Percentiles rank a stretch among this genome's conserved stretches.
Evolutionary conservation across 169 alveolate genomes (phyloP).

Genomic region (Cryptosporidium tyzzeri): DNA sequence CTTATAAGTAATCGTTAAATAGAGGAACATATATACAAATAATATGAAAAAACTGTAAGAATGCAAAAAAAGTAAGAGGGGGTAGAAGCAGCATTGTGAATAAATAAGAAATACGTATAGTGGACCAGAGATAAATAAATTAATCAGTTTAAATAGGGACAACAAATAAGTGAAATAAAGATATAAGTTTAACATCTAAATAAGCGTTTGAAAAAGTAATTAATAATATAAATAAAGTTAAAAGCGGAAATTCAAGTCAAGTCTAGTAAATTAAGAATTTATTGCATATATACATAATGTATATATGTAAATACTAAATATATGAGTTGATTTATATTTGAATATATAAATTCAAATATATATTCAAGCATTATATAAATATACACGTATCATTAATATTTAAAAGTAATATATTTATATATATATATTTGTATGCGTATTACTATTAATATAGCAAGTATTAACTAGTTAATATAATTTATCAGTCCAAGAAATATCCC

Average conservation of each 20-base stretch:
- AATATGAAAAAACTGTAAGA: conserved; percentile 22
- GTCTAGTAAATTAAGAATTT: conserved; percentile 6
- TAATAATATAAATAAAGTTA: background rate
- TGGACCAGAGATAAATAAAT: conserved; percentile 29
- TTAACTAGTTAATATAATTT: conserved; percentile 8
- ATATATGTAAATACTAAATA: conserved; percentile 1
- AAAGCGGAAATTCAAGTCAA: conserved; percentile 13
- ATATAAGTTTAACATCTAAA: background rate
- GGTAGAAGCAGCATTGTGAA: conserved; percentile 8
- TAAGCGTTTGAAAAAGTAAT: background rate
- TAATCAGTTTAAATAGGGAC: background rate
- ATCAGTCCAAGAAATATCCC: conserved; percentile 6
- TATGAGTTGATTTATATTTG: conserved; percentile 10
- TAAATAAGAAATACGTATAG: conserved; percentile 28
- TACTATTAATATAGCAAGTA: conserved; percentile 27
- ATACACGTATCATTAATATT: background rate
- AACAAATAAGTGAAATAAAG: background rate
- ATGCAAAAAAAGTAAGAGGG: conserved; percentile 23
- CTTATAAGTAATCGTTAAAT: conserved; percentile 36
- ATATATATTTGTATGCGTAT: background rate
- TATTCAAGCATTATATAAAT: background rate
- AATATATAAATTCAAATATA: background rate
- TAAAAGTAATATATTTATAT: background rate
- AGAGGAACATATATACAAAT: background rate
- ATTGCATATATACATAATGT: conserved; percentile 10